phyloP scores from a whole-genome alignment of 257 asterid species.

The Henckelia pumila region DNA sequence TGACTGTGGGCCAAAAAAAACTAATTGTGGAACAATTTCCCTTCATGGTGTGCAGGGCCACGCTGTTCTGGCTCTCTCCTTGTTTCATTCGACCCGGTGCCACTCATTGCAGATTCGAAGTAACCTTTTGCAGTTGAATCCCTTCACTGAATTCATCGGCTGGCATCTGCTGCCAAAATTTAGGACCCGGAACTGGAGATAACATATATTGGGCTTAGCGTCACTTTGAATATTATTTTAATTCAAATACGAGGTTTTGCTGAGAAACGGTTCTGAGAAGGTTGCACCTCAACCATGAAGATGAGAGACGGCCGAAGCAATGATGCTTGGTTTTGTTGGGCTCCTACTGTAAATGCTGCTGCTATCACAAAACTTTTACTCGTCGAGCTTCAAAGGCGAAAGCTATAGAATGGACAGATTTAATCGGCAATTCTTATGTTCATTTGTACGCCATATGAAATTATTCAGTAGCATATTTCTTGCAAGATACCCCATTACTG shows the following conservation, averaged over 20 bases:
- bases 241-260: not conserved
- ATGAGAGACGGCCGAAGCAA: not conserved
- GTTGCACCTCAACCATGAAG: not conserved
- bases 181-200: not conserved
- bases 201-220: not conserved
- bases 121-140: too few species aligned
- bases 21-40: not conserved
- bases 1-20: not conserved
- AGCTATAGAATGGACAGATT: not conserved
- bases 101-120: too few species aligned
- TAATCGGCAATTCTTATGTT: not conserved
- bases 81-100: too few species aligned
- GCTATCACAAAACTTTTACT: not conserved
- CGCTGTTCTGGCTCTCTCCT: too few species aligned
- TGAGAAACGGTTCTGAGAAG: not conserved
- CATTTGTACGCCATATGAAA: not conserved
- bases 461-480: not conserved
- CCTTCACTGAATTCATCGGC: too few species aligned
- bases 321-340: not conserved
- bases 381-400: not conserved
- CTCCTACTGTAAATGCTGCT: not conserved
- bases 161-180: not conserved
- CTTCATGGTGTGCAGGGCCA: not conserved
- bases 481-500: not conserved
- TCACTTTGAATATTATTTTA: conserved; percentile 1